Base-by-base conservation (phyloP, 192 early-diverging fungal species). In the Entomortierella beljakovae region DNA sequence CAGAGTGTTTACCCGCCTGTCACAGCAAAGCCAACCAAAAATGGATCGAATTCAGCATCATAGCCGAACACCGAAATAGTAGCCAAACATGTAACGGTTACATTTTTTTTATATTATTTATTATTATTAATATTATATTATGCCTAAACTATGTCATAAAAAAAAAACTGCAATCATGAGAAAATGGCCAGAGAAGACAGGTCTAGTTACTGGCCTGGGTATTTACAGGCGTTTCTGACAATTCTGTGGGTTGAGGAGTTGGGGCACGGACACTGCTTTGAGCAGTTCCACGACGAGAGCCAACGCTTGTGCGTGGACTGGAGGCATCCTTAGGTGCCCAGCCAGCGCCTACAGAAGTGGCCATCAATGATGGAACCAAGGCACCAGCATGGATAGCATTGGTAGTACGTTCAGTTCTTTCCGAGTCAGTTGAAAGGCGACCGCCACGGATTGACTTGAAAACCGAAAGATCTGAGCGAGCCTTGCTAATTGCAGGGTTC, bases 381-480 rank as follows among this genome's bases (percentile, higher is more conserved):
- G 80, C 71, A 0, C 69, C 80, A 49, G 84, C 82, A 42, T 72
- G 70, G 6, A 81, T 37, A 8, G 57, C 64, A 28, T 63, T 53
- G n/a, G n/a, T n/a, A n/a, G n/a, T n/a, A 32, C 61, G 64, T 29
- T 66, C 67, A 20, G 58, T 70, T 15, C 66, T 61, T 29, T 63
- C 60, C 18, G 81, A 80, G 38, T 70, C 68, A 16, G 64, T 71
- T 58, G 62, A 71, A 20, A 82, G 62, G 60, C 81, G 81, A 20
- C 81, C 81, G 22, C 81, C 81, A 43, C 81, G 71, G 37, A 82
- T 65, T 16, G 81, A 77, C 67, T 70, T 74, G 63, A 82, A 82
- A 53, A 80, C 69, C 20, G 70, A 71, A 10, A 84, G 68, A 29
- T 84, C 72, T 1, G 67, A 64, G 42, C 71, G 71, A 32, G 77